These are phyloP conservation scores for Draba incana DNA, from an alignment of 345 rosid genomes.

Conservation along the genomic window DNA sequence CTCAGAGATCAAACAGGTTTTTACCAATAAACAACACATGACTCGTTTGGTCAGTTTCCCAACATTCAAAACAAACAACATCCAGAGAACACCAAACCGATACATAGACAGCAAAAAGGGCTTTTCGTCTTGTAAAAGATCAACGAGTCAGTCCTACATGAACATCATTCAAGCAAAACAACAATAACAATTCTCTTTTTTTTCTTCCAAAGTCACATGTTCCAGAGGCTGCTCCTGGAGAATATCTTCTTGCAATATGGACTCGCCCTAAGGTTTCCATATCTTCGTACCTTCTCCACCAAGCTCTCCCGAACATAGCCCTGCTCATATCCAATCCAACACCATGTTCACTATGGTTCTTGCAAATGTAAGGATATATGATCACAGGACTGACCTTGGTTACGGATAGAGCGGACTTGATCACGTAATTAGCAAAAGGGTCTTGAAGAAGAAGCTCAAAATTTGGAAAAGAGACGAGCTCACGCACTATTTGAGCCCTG, in stretches of 20 bases:
- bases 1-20: too few species aligned
- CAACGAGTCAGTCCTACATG: neutral
- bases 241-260: constrained; percentile 75
- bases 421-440: constrained; percentile 73
- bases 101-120: neutral
- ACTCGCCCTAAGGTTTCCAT: constrained; percentile 47
- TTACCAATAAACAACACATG: too few species aligned
- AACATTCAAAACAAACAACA: too few species aligned
- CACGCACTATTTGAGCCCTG: constrained; percentile 54
- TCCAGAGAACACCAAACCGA: too few species aligned
- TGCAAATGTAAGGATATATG: neutral
- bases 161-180: neutral
- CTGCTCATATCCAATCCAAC: constrained; percentile 41
- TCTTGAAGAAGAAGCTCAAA: constrained; percentile 65
- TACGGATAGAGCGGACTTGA: constrained; percentile 61
- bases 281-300: constrained; percentile 53
- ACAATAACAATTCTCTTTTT: constrained; percentile 17
- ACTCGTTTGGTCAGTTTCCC: too few species aligned
- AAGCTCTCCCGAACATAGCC: constrained; percentile 53
- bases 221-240: constrained; percentile 49
- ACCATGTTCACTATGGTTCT: neutral
- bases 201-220: constrained; percentile 44
- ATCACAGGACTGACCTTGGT: constrained; percentile 47
- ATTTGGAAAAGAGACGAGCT: constrained; percentile 53
- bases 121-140: constrained; percentile 12